Conservation (phyloP, 495 filamentous ascomycete species). For the Physcia stellaris region DNA sequence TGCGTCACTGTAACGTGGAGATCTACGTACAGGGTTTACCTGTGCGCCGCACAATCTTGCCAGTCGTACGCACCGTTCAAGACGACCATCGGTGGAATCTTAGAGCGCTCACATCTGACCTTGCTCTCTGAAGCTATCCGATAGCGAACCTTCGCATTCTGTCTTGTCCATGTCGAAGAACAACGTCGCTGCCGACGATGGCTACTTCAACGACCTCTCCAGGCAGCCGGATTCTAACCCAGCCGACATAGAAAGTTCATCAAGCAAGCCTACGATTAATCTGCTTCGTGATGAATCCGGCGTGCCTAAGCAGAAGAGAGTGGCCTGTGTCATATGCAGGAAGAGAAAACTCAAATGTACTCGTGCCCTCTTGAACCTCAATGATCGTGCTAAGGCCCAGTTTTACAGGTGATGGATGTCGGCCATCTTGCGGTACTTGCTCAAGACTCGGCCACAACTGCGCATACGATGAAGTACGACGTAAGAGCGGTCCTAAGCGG, state of each 20-base stretch:
- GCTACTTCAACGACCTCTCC: slow-evolving; percentile 44
- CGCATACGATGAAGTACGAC: slow-evolving; percentile 88
- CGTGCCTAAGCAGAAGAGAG: slow-evolving; percentile 75
- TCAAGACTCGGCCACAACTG: slow-evolving; percentile 79
- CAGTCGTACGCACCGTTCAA: no score
- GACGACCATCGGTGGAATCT: no score
- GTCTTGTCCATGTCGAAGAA: slow-evolving; percentile 27
- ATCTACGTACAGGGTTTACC: no score
- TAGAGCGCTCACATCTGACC: no score
- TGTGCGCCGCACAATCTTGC: no score
- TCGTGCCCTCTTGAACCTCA: no score
- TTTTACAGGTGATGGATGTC: slow-evolving; percentile 47
- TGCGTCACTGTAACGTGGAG: no score
- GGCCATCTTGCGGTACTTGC: slow-evolving; percentile 87
- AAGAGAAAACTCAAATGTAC: slow-evolving; percentile 85
- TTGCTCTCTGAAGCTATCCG: no score
- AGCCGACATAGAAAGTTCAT: slow-evolving; percentile 17
- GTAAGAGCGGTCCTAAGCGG: slow-evolving; percentile 95
- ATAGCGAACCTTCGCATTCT: no score
- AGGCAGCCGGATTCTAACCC: slow-evolving; percentile 24
- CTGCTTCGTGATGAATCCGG: slow-evolving; percentile 35
- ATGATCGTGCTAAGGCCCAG: no score
- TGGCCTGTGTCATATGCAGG: slow-evolving; percentile 93
- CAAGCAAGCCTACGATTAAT: slow-evolving; percentile 19
- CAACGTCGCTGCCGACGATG: slow-evolving; percentile 26